phyloP scores from a whole-genome alignment of 2,329 filamentous ascomycete species.

The Diaporthe velutina region DNA sequence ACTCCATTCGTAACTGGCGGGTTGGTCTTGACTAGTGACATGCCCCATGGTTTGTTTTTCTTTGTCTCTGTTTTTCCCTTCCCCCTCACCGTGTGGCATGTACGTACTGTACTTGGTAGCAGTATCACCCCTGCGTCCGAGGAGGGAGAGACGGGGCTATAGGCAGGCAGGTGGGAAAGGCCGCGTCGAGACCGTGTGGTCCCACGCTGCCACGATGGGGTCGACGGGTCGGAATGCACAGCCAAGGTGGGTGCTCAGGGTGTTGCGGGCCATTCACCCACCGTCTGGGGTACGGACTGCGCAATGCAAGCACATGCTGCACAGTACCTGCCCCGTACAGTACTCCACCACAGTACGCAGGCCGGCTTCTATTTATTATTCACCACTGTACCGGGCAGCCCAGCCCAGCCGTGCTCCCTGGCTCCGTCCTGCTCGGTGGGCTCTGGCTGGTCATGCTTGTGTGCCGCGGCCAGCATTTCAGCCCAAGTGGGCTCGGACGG shows the following conservation, averaged over 20 bases:
- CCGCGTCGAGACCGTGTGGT: constrained; percentile 32
- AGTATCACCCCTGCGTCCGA: constrained; percentile 28
- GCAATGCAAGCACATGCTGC: not conserved
- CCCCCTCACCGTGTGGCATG: not conserved
- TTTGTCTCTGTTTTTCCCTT: not conserved
- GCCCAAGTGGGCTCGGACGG: constrained; percentile 41
- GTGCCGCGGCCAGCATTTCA: constrained; percentile 32
- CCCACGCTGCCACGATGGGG: constrained; percentile 30
- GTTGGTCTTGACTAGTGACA: not conserved
- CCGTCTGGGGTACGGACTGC: constrained; percentile 32
- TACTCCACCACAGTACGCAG: constrained; percentile 9
- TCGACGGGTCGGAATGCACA: constrained; percentile 33
- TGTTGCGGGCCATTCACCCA: constrained; percentile 1
- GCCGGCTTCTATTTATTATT: constrained; percentile 7
- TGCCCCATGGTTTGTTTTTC: constrained; percentile 1
- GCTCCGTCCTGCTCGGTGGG: too few species aligned
- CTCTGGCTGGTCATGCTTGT: too few species aligned
- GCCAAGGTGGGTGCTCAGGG: constrained; percentile 30
- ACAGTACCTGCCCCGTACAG: constrained; percentile 20
- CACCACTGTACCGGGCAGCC: not conserved
- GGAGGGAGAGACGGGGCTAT: not conserved
- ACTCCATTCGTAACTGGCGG: constrained; percentile 5
- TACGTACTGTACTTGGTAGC: not conserved
- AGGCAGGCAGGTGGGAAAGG: constrained; percentile 25
- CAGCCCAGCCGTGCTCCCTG: too few species aligned